Percentiles rank a stretch among this genome's conserved stretches.
Evolutionary conservation across 1,284 basidiomycete genomes (phyloP).

Genomic region (Pseudozyma sp.): DNA sequence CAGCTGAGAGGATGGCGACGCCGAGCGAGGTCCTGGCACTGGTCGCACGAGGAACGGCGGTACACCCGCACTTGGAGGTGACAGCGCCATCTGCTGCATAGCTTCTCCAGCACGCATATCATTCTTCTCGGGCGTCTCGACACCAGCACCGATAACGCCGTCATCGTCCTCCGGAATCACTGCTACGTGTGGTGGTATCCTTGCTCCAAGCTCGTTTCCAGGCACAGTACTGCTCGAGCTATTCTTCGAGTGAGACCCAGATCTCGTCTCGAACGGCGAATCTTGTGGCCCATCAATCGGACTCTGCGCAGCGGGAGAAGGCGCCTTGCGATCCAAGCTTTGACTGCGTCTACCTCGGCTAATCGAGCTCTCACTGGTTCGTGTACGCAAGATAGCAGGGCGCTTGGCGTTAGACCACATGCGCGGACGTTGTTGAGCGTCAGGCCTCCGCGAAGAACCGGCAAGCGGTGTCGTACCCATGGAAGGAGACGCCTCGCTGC

Average conservation of each 20-base stretch:
- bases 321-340: constrained; percentile 21
- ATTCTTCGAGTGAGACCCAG: constrained; percentile 31
- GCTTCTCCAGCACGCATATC: neutral
- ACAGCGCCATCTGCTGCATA: constrained; percentile 19
- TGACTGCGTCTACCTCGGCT: constrained; percentile 29
- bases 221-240: constrained; percentile 32
- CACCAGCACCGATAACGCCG: constrained; percentile 2
- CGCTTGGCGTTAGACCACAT: constrained; percentile 39
- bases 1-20: constrained; percentile 38
- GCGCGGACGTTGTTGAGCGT: constrained; percentile 22
- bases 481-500: constrained; percentile 32
- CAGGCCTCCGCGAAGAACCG: constrained; percentile 22
- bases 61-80: constrained; percentile 11
- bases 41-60: constrained; percentile 16
- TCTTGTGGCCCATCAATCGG: constrained; percentile 16
- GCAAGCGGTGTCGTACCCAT: constrained; percentile 7
- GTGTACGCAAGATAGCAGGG: constrained; percentile 32
- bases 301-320: constrained; percentile 23
- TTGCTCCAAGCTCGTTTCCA: constrained; percentile 13
- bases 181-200: constrained; percentile 27
- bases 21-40: constrained; percentile 21
- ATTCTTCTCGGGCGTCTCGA: constrained; percentile 6
- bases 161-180: constrained; percentile 43
- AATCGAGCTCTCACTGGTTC: constrained; percentile 40
- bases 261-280: constrained; percentile 5